These are phyloP conservation scores for Salix koriyanagi DNA, from an alignment of 345 rosid species.

Conservation along the genomic window DNA sequence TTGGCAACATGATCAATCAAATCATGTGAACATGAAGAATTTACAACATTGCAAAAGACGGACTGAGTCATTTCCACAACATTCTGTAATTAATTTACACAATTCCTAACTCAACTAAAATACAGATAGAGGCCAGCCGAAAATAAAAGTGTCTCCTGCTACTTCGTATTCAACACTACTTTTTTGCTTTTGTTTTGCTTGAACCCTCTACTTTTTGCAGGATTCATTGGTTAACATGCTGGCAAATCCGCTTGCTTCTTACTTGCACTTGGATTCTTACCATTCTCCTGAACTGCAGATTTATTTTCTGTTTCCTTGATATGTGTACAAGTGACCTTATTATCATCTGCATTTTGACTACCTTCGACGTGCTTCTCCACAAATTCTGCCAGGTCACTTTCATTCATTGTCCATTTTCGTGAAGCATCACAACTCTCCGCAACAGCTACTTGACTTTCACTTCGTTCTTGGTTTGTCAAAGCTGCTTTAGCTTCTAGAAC, in stretches of 20 bases:
- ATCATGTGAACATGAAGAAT: not conserved
- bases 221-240: constrained; percentile 4
- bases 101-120: constrained; percentile 10
- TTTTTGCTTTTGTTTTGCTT: constrained; percentile 19
- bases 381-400: constrained; percentile 13
- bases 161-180: constrained; percentile 14
- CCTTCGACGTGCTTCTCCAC: constrained; percentile 18
- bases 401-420: constrained; percentile 15
- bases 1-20: not conserved
- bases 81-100: constrained; percentile 22
- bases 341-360: constrained; percentile 23
- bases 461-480: constrained; percentile 24
- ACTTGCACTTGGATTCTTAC: not conserved
- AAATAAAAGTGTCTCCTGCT: not conserved
- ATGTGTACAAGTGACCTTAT: constrained; percentile 10
- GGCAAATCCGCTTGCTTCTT: not conserved
- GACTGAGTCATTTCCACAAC: not conserved
- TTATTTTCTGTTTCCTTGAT: constrained; percentile 8
- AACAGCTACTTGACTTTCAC: constrained; percentile 18
- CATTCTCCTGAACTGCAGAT: constrained; percentile 24
- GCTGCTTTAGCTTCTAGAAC: constrained; percentile 24
- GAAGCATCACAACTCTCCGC: constrained; percentile 23
- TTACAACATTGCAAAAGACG: not conserved
- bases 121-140: not conserved
- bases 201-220: constrained; percentile 20